Base-by-base conservation (phyloP, 257 asterid genomes). In the Handroanthus guayacan region DNA sequence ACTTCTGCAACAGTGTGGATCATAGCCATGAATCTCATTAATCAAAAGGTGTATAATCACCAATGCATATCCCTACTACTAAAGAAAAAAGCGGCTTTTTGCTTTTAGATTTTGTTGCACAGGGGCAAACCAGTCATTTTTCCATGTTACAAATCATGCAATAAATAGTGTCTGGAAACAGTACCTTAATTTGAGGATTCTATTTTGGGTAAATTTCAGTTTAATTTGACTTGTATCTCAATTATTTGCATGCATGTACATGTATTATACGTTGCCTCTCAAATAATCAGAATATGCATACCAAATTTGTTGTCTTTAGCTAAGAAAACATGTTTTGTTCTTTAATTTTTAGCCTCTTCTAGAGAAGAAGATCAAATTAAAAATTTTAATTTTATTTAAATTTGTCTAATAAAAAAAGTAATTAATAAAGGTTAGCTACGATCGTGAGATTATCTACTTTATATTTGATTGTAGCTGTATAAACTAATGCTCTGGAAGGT, bases 141-240 rank as follows among this genome's bases (percentile, higher is more conserved):
- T 2, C 16, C 51, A n/a, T 10, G 38, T 41, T 76, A 70, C 81
- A 72, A 72, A 78, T 82, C 86, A 74, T 74, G 75, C 81, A 61
- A 17, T 57, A 62, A 9, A 36, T 41, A 17, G 20, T 74, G 74
- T 69, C 36, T 62, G 77, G 4, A 9, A 77, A 52, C 60, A 47
- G 65, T 25, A 25, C 31, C 31, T 25, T 25, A 25, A 25, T 52
- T 44, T 41, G 67, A 14, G 5, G 45, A 36, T 48, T 47, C 16
- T 47, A 61, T 73, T 74, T 61, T 2, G 47, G 6, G 39, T 37
- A 43, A 50, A 16, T 67, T 45, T 58, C 44, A 57, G 2, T 67
- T n/a, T n/a, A 5, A 1, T 52, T 64, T 48, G 37, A 6, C 66
- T 52, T 14, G 31, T 25, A 25, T 25, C 72, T 74, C 78, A 43